phyloP scores from a whole-genome alignment of 2,329 filamentous ascomycete species.

The Falciphora oryzae region DNA sequence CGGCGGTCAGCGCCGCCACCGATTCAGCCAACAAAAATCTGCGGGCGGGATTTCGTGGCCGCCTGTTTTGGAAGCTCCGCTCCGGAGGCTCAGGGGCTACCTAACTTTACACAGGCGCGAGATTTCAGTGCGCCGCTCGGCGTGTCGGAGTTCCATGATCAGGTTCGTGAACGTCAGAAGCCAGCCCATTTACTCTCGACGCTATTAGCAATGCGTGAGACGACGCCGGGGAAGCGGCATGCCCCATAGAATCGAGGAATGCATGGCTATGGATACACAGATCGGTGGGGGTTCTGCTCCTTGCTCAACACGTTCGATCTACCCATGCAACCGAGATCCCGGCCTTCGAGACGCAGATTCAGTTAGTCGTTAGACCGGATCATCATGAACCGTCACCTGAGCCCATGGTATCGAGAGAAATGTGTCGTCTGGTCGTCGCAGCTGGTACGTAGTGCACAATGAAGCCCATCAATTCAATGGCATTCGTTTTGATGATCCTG shows the following conservation, averaged over 20 bases:
- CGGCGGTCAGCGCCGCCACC: too few species aligned
- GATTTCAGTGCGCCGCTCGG: neutral
- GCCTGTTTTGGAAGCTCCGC: slow-evolving; percentile 10
- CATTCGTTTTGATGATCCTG: too few species aligned
- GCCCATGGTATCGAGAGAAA: too few species aligned
- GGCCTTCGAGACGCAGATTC: too few species aligned
- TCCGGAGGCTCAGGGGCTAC: neutral
- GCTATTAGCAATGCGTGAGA: neutral
- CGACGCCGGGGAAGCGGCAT: too few species aligned
- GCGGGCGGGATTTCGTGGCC: neutral
- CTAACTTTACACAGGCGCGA: neutral
- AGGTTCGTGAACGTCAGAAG: too few species aligned
- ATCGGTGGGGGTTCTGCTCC: neutral
- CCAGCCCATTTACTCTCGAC: neutral
- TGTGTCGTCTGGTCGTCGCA: too few species aligned
- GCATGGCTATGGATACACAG: neutral
- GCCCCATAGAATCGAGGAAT: neutral
- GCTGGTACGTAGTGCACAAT: too few species aligned
- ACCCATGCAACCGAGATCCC: neutral
- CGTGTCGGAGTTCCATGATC: too few species aligned
- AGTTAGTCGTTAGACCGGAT: too few species aligned
- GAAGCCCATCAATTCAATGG: too few species aligned
- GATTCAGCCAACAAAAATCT: neutral
- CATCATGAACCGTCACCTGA: too few species aligned
- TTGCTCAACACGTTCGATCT: neutral